Evolutionary conservation across 1,284 basidiomycete genomes (phyloP).

Genomic region (Melampsora americana): DNA sequence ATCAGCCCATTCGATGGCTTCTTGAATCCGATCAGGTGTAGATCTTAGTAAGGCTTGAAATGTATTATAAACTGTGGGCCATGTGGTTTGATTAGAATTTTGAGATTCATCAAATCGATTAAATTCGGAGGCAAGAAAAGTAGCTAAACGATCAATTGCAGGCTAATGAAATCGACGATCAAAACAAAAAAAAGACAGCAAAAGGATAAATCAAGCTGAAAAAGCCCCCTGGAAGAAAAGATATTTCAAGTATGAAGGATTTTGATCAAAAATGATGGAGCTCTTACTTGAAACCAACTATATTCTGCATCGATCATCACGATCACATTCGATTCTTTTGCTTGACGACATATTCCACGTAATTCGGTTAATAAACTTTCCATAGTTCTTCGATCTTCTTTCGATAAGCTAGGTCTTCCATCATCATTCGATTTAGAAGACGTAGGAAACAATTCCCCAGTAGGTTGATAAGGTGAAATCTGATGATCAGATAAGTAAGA

Average conservation of each 20-base stretch:
- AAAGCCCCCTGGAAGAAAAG: too few relatives aligned
- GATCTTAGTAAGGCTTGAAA: slow-evolving; percentile 38
- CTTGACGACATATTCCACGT: slow-evolving; percentile 18
- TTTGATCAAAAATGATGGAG: neutral
- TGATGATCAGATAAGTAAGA: neutral
- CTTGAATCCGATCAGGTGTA: slow-evolving; percentile 8
- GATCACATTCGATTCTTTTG: slow-evolving; percentile 23
- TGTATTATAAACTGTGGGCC: slow-evolving; percentile 36
- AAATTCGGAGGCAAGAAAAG: slow-evolving; percentile 31
- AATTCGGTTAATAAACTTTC: slow-evolving; percentile 17
- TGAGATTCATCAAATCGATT: neutral
- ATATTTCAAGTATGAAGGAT: too few relatives aligned
- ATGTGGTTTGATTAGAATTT: neutral
- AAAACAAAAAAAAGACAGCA: neutral
- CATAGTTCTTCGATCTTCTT: slow-evolving; percentile 5
- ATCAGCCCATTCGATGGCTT: slow-evolving; percentile 12
- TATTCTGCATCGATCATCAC: slow-evolving; percentile 42
- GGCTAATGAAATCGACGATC: neutral
- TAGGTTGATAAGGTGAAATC: slow-evolving; percentile 20
- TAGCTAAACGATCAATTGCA: slow-evolving; percentile 32
- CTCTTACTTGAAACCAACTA: slow-evolving; percentile 42
- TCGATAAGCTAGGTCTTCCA: neutral
- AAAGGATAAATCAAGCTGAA: too few relatives aligned
- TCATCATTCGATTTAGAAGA: neutral
- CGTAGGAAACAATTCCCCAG: slow-evolving; percentile 9